Evolutionary conservation across 2,329 filamentous ascomycete species (phyloP), one percentile per base, ranked within the genome.

Genomic region (Pseudopyricularia javanii): DNA sequence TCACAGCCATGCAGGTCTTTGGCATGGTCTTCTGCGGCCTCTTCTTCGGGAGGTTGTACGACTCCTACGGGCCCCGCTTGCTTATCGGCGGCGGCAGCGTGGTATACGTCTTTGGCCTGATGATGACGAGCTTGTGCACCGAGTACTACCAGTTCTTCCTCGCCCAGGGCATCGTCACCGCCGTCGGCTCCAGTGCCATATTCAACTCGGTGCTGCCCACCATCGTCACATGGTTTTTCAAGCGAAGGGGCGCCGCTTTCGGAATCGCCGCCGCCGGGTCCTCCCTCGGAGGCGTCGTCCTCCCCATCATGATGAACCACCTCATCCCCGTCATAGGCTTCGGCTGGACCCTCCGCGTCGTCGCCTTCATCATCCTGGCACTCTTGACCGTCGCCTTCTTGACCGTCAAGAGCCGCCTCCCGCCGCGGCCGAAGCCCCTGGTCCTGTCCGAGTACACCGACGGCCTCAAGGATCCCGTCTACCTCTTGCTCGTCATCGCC

Each of bases 271-370:
- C 73, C 0, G 66, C 71, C 3, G 76, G 76, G 4, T 73, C 71
- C 2, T 74, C 71, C 6, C 56, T 78, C 2, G 76, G 75, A 8
- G 76, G 76, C 24, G 62, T 69, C 47, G 70, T 78, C 1, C 78
- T 85, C 55, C 64, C 84, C 50, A 79, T 85, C 55, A 69, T 85
- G 40, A 70, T 69, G 28, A 64, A 80, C 56, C 68, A 81, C 53
- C 64, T 74, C 33, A 70, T 82, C 55, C 68, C 71, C 20, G 69
- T 70, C 55, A 50, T 69, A 55, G 69, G 69, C 48, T 72, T 71
- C 54, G 62, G 64, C 32, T 71, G 68, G 69, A 65, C 69, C 26
- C 58, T 71, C 33, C 66, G 69, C 53, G 54, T 58, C 20, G 54
- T 68, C 26, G 68, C 62, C 30, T 70, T 72, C 54, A 54, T 70